Evolutionary conservation across 148 eudicot genomes (phyloP), one percentile per base, ranked within the genome.

Genomic region (Rhododendron kiyosumense): DNA sequence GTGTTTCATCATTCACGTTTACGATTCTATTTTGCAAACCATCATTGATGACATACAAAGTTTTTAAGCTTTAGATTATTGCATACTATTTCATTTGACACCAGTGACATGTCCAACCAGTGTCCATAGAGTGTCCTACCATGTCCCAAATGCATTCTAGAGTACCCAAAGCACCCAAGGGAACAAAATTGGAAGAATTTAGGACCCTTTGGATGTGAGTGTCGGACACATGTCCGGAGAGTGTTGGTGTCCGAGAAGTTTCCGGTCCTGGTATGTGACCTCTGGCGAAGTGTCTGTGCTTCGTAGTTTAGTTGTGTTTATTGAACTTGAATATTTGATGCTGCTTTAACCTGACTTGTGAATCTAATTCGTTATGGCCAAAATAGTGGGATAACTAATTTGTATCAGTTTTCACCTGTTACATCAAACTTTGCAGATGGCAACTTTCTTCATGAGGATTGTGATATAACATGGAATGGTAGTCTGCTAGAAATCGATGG

Each of bases 381-480:
- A 45, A 78, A 61, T 46, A 82, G 12, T 83, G 48, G 36, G 49
- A 61, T 76, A 17, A 61, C 46, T 13, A 4, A 61, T 61, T 61
- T 63, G 78, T 24, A 45, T 59, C 79, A 63, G 63, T 69, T 51
- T 85, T 88, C 38, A 51, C 61, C 86, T 83, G 90, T 69, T 57
- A 65, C 17, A 4, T 86, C 84, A 63, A 63, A 74, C 84, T 85
- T 85, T 79, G 71, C 80, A 45, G 88, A 85, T 48, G 77, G 81
- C 84, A 73, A 73, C 51, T 83, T 78, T 75, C 86, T 76, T 80
- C 83, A 63, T 34, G 49, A 83, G 41, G 87, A 79, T 10, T 79
- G 75, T 73, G 45, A 61, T 71, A 52, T 49, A 18, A 84, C 84
- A 49, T 79, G 86, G 84, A 85, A 85, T 74, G 82, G 65, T 46